Base-by-base conservation (phyloP, 345 rosid species). In the Heritiera fomes region DNA sequence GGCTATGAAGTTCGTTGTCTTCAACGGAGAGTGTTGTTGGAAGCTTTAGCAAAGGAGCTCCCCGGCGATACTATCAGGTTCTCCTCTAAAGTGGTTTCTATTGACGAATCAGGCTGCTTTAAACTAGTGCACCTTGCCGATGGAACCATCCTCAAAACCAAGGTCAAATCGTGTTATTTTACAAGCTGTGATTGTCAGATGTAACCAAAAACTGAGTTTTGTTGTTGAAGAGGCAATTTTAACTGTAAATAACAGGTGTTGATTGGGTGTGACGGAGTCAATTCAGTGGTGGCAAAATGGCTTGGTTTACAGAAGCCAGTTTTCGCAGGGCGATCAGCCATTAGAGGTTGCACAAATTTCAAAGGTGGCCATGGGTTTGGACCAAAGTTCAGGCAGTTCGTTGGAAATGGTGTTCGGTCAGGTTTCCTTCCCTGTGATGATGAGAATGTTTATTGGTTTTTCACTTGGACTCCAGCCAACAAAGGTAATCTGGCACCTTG, bases 11-110 rank as follows among this genome's bases (percentile, higher is more conserved):
- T 87, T 70, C 81, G 93, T 40, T 90, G 93, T 73, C 82, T 88
- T 40, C 86, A 78, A 80, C 89, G 98, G 82, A 85, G 82, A 73
- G 7, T 84, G 61, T 62, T 94, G 85, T 34, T 94, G 81, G 95
- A 91, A 82, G 67, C 88, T 47, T 86, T 90, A 40, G 89, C 77
- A n/a, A 83, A 43, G 40, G 92, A 88, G 41, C 87, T 94, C 15
- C 98, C 97, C 34, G 38, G 3, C 9, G 73, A 17, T 12, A 23
- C 73, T 7, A 23, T 69, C 34, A 69, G 86, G 85, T 92, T 81
- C 82, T 90, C 97, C 14, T 86, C 93, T 28, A 91, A 87, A 86
- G 81, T 91, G 71, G 93, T 87, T 75, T 87, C 87, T 4, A 80
- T 92, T 28, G 90, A 92, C 82, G 77, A 89, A 79, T 90, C 88